Evolutionary conservation across 257 asterid genomes (phyloP).

Genomic region (Ocimum tenuiflorum): DNA sequence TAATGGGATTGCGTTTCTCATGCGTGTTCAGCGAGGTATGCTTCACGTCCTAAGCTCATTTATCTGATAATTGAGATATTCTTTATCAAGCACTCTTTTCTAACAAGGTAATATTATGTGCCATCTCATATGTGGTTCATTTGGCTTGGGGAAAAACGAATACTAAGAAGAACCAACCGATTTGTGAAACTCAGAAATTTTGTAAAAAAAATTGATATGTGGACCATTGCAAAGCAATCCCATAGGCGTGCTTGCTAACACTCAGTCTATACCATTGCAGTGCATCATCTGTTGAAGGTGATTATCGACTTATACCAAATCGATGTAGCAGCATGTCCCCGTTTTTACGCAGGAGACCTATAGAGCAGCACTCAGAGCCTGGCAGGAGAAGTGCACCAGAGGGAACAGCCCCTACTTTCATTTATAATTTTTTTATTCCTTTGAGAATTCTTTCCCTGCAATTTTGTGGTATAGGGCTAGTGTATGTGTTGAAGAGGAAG

Average conservation of each 20-base stretch:
- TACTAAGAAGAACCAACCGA: neutral
- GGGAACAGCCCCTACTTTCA: neutral
- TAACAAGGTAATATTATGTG: conserved; percentile 17
- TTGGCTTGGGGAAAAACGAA: neutral
- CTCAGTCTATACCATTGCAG: conserved; percentile 10
- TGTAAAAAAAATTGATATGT: neutral
- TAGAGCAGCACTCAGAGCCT: neutral
- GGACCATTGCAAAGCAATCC: neutral
- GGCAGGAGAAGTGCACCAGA: neutral
- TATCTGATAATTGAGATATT: conserved; percentile 23
- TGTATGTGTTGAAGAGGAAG: neutral
- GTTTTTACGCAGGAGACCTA: conserved; percentile 17
- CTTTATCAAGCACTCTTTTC: neutral
- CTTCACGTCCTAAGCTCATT: neutral
- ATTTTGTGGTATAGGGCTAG: conserved; percentile 23
- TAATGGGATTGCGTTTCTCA: conserved; percentile 18
- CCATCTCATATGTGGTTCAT: neutral
- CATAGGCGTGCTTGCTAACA: neutral
- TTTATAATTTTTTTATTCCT: conserved; percentile 19
- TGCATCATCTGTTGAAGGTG: conserved; percentile 15
- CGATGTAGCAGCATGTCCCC: conserved; percentile 10
- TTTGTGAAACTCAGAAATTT: neutral
- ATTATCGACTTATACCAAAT: conserved; percentile 8
- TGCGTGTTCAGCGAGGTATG: conserved; percentile 33
- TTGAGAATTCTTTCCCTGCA: conserved; percentile 5